These are phyloP conservation scores for Senna siamea DNA, from an alignment of 306 rosid species.

Conservation along the genomic window DNA sequence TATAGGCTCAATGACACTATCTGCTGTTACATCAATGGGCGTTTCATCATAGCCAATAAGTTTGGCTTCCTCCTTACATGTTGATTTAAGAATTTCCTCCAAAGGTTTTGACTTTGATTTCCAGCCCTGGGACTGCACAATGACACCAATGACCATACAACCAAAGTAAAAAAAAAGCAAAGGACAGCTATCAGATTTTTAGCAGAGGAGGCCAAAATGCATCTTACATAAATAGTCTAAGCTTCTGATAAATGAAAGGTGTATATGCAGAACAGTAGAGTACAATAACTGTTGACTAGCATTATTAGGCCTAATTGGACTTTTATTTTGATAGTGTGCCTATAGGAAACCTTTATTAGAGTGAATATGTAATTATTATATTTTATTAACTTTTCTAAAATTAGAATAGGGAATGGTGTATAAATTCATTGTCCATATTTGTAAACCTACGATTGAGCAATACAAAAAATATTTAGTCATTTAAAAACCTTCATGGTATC, in stretches of 20 bases:
- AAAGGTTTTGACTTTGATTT: slow-evolving; percentile 60
- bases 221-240: slow-evolving; percentile 2
- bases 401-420: no score
- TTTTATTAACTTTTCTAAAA: no score
- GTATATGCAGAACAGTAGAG: neutral
- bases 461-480: no score
- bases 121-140: slow-evolving; percentile 73
- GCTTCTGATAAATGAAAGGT: neutral
- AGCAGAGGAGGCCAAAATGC: slow-evolving; percentile 17
- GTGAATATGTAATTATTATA: no score
- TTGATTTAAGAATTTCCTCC: slow-evolving; percentile 72
- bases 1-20: slow-evolving; percentile 13
- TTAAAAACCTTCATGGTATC: no score
- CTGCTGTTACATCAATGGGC: slow-evolving; percentile 54
- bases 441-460: no score
- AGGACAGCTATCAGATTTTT: neutral
- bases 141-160: slow-evolving; percentile 23
- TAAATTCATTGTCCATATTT: no score
- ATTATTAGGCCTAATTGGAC: no score
- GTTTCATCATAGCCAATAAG: slow-evolving; percentile 87
- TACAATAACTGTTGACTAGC: no score
- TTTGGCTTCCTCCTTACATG: slow-evolving; percentile 62
- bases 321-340: no score
- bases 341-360: no score
- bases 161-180: slow-evolving; percentile 26